Conservation (phyloP, 768 basidiomycete genomes). For the Amanita muscaria region DNA sequence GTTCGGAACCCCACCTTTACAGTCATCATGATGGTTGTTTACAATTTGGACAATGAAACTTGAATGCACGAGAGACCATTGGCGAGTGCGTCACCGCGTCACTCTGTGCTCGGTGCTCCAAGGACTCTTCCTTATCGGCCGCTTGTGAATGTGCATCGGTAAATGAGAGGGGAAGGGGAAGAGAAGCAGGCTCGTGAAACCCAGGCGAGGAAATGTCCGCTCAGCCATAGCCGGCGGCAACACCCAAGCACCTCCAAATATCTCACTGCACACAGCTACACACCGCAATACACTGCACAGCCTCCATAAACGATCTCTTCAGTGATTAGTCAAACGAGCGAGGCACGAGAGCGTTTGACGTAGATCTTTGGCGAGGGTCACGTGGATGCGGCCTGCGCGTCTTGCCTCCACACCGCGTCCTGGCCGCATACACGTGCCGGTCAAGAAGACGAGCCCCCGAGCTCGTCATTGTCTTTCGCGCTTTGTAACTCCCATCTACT, state of each 20-base stretch:
- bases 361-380: not conserved
- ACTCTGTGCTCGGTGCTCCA: conserved; percentile 36
- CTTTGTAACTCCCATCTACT: not conserved
- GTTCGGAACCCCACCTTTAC: too few relatives aligned
- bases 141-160: not conserved
- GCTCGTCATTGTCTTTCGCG: conserved; percentile 2
- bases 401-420: conserved; percentile 1
- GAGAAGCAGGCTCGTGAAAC: not conserved
- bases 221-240: too few relatives aligned
- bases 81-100: too few relatives aligned
- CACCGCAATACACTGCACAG: too few relatives aligned
- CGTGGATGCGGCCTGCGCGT: conserved; percentile 1
- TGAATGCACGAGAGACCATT: too few relatives aligned
- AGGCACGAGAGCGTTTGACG: conserved; percentile 1
- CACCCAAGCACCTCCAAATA: too few relatives aligned
- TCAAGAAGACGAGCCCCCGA: not conserved
- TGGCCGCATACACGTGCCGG: conserved; percentile 1
- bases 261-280: too few relatives aligned
- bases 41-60: not conserved
- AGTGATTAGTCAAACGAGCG: not conserved
- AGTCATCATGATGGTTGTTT: too few relatives aligned
- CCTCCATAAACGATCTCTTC: too few relatives aligned
- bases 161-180: not conserved
- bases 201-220: too few relatives aligned
- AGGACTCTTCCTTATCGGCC: not conserved